phyloP scores from a whole-genome alignment of 2,329 filamentous ascomycete genomes.

The Exophiala sp. region DNA sequence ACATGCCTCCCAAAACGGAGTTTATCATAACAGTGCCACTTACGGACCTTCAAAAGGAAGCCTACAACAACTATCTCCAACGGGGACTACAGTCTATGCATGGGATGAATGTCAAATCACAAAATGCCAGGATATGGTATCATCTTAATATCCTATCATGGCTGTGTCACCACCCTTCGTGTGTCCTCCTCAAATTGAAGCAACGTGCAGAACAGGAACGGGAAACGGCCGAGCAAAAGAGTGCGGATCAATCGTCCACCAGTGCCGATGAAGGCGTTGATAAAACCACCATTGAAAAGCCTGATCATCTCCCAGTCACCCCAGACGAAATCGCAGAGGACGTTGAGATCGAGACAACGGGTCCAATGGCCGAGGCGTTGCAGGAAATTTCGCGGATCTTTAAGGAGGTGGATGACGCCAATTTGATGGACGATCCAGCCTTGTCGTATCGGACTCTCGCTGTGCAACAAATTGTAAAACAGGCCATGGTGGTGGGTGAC shows the following conservation, averaged over 20 bases:
- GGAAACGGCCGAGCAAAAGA: constrained; percentile 9
- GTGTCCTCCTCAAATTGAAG: constrained; percentile 51
- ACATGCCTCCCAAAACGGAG: constrained; percentile 72
- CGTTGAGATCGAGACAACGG: constrained; percentile 5
- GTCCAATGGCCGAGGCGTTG: constrained; percentile 15
- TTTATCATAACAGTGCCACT: constrained; percentile 75
- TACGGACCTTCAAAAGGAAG: constrained; percentile 59
- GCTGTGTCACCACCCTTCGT: constrained; percentile 57
- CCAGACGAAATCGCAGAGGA: constrained; percentile 3
- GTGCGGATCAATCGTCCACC: constrained; percentile 9
- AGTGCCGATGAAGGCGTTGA: constrained; percentile 1
- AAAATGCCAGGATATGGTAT: constrained; percentile 48
- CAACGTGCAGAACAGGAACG: constrained; percentile 32
- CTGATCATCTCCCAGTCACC: background rate
- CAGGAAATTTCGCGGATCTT: constrained; percentile 13
- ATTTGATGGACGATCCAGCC: constrained; percentile 41
- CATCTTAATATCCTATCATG: constrained; percentile 53
- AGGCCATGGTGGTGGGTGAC: constrained; percentile 61
- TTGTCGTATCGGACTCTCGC: constrained; percentile 68
- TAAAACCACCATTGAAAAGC: background rate
- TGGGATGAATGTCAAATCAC: constrained; percentile 30
- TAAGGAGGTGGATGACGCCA: constrained; percentile 24
- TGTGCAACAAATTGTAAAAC: constrained; percentile 65
- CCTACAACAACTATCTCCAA: constrained; percentile 58
- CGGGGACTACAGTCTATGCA: constrained; percentile 37